phyloP scores from a whole-genome alignment of 371 early-diverging fungal genomes.

The Zopfochytrium polystomum region DNA sequence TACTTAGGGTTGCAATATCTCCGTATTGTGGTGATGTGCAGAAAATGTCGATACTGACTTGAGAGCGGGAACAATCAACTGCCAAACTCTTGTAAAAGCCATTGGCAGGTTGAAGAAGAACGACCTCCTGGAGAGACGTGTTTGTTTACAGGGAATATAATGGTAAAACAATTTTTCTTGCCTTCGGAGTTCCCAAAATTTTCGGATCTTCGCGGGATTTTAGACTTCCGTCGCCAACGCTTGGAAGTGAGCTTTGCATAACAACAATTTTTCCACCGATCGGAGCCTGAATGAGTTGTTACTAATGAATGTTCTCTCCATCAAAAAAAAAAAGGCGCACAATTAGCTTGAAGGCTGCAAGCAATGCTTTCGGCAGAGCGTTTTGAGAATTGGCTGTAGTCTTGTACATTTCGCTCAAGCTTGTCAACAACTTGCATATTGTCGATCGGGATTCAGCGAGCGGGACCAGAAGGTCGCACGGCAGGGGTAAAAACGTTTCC shows the following conservation, averaged over 20 bases:
- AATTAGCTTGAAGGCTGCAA: slow-evolving; percentile 79
- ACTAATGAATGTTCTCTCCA: not conserved
- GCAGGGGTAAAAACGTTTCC: slow-evolving; percentile 81
- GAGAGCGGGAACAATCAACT: slow-evolving; percentile 84
- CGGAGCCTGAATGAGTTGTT: slow-evolving; percentile 45
- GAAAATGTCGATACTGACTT: slow-evolving; percentile 92
- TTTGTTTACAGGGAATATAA: not conserved
- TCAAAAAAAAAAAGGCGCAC: slow-evolving; percentile 38
- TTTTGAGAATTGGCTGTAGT: slow-evolving; percentile 69
- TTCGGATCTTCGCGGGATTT: slow-evolving; percentile 84
- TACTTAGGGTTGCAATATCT: slow-evolving; percentile 89
- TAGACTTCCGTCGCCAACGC: slow-evolving; percentile 72
- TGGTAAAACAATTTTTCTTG: slow-evolving; percentile 24
- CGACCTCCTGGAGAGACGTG: slow-evolving; percentile 64
- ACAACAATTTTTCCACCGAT: slow-evolving; percentile 90
- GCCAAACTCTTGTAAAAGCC: slow-evolving; percentile 93
- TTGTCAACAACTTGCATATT: slow-evolving; percentile 69
- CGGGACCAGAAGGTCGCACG: slow-evolving; percentile 81
- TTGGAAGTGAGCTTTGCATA: slow-evolving; percentile 80
- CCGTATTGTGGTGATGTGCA: slow-evolving; percentile 84
- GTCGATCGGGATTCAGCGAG: slow-evolving; percentile 69
- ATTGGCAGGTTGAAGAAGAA: slow-evolving; percentile 76
- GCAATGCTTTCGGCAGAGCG: slow-evolving; percentile 82
- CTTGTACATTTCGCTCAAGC: slow-evolving; percentile 81
- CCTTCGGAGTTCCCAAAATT: slow-evolving; percentile 69